These are phyloP conservation scores for Rhynchosporium secalis DNA, from an alignment of 2,329 filamentous ascomycete species.

Conservation along the genomic window DNA sequence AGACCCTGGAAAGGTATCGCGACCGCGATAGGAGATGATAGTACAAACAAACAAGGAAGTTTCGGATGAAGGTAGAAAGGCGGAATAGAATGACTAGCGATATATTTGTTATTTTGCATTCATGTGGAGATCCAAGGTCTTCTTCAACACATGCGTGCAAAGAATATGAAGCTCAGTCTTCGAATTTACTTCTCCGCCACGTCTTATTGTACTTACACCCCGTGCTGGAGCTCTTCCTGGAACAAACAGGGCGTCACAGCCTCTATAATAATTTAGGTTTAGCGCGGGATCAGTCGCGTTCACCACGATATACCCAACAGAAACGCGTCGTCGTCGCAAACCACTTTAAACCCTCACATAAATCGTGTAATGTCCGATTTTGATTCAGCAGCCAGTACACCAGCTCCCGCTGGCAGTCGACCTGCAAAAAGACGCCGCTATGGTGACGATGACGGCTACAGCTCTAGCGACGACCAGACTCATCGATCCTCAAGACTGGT, in stretches of 20 bases:
- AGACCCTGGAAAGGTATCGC: neutral
- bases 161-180: too few relatives aligned
- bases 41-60: neutral
- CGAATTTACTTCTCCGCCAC: too few relatives aligned
- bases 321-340: conserved; percentile 10
- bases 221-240: too few relatives aligned
- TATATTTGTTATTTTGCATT: too few relatives aligned
- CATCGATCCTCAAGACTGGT: conserved; percentile 39
- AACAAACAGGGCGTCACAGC: too few relatives aligned
- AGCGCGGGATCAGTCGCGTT: conserved; percentile 11
- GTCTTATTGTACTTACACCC: too few relatives aligned
- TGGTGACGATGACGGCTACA: conserved; percentile 46
- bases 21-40: neutral
- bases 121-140: too few relatives aligned
- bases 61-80: too few relatives aligned
- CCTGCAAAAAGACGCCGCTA: conserved; percentile 36
- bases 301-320: conserved; percentile 15
- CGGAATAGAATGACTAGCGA: too few relatives aligned
- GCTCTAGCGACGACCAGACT: conserved; percentile 41
- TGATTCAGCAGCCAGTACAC: conserved; percentile 31
- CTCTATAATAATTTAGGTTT: too few relatives aligned
- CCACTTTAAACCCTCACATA: neutral
- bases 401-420: conserved; percentile 23
- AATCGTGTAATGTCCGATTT: conserved; percentile 33
- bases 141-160: too few relatives aligned